These are phyloP conservation scores for Coemansia sp. DNA, from an alignment of 371 early-diverging fungal species.

Conservation along the genomic window DNA sequence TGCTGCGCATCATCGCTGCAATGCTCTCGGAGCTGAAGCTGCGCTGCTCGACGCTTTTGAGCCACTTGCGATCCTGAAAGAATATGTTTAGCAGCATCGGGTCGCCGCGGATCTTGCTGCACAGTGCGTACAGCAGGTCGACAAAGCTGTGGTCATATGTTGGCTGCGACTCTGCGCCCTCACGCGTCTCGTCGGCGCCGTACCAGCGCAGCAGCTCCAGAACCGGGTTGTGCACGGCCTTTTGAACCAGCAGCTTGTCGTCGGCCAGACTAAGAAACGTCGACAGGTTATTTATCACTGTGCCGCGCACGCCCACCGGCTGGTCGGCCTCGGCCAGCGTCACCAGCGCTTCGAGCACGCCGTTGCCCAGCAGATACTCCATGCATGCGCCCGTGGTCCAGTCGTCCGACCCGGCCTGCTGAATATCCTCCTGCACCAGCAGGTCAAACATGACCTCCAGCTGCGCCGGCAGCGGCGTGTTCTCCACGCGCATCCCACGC, in stretches of 20 bases:
- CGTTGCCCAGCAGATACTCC: constrained; percentile 86
- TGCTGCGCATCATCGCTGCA: constrained; percentile 44
- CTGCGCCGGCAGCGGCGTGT: constrained; percentile 77
- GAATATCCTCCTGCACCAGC: constrained; percentile 84
- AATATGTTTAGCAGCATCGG: constrained; percentile 88
- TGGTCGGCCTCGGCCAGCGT: constrained; percentile 75
- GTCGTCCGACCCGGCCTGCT: constrained; percentile 62
- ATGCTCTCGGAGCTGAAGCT: constrained; percentile 42
- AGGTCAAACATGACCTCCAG: constrained; percentile 85
- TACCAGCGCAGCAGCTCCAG: constrained; percentile 74
- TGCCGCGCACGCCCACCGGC: constrained; percentile 84
- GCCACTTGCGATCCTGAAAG: constrained; percentile 80
- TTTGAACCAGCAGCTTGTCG: constrained; percentile 85
- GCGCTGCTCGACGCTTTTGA: constrained; percentile 55
- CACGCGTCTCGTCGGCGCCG: constrained; percentile 25
- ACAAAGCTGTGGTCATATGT: constrained; percentile 79
- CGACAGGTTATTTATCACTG: constrained; percentile 78
- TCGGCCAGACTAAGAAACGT: constrained; percentile 83
- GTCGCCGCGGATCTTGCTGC: constrained; percentile 87
- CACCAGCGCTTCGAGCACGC: constrained; percentile 77
- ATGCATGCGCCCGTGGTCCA: constrained; percentile 84
- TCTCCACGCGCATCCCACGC: constrained; percentile 60
- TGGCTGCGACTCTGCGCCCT: constrained; percentile 22
- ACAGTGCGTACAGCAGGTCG: constrained; percentile 84
- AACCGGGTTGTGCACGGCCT: constrained; percentile 85